A percentile compares a stretch with the other conserved stretches of the same genome.
Conservation (phyloP, 2,329 filamentous ascomycete genomes). For the Cladobotryum protrusum region DNA sequence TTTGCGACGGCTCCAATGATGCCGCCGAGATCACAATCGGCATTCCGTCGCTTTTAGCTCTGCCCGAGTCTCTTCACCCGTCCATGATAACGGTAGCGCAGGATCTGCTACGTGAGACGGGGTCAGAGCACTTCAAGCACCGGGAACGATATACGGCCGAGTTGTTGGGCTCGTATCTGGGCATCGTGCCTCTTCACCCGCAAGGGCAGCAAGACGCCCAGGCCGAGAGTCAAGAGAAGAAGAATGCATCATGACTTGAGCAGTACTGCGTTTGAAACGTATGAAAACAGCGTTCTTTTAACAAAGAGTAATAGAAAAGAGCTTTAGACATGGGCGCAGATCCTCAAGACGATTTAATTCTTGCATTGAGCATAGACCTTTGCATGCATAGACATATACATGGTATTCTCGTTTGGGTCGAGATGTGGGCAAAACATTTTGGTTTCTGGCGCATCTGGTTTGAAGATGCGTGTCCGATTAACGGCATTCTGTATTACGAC, state of each 20-base stretch:
- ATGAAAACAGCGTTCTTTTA: no score
- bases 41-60: constrained; percentile 8
- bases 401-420: no score
- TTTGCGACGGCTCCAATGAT: constrained; percentile 1
- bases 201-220: neutral
- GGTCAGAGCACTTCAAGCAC: constrained; percentile 15
- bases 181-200: neutral
- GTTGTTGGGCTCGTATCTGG: constrained; percentile 17
- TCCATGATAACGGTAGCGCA: constrained; percentile 13
- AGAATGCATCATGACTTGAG: neutral
- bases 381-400: no score
- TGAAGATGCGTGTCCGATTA: no score
- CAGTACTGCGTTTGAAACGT: no score
- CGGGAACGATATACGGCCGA: constrained; percentile 18
- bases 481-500: no score
- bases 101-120: constrained; percentile 8
- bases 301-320: no score
- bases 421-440: no score
- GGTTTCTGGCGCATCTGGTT: no score
- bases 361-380: no score
- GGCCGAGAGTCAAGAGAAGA: neutral
- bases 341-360: no score
- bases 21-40: constrained; percentile 10
- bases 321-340: no score
- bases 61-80: constrained; percentile 12